Conservation (phyloP, 331 rosid genomes). For the Malus hybrid region DNA sequence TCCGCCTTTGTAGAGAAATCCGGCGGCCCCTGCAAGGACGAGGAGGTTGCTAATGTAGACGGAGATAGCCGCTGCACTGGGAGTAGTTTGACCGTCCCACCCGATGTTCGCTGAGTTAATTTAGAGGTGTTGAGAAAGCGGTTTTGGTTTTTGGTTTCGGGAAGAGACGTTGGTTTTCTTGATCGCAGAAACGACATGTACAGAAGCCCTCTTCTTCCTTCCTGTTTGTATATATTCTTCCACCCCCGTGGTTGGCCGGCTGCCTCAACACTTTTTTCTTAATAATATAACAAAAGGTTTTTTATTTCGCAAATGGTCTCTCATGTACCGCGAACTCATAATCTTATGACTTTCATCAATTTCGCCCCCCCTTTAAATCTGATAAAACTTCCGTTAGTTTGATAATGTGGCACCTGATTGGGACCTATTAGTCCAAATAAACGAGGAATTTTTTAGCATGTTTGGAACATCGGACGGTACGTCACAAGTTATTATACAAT, state of each 20-base stretch:
- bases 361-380: too few relatives aligned
- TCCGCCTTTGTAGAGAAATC: conserved; percentile 15
- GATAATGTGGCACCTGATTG: too few relatives aligned
- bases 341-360: too few relatives aligned
- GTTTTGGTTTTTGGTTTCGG: background rate
- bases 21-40: conserved; percentile 44
- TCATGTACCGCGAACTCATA: too few relatives aligned
- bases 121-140: too few relatives aligned
- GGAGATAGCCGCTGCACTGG: conserved; percentile 26
- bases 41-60: conserved; percentile 30
- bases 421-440: too few relatives aligned
- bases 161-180: background rate
- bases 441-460: too few relatives aligned
- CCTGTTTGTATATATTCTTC: background rate
- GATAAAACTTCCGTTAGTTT: too few relatives aligned
- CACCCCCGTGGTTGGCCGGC: background rate
- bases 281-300: background rate
- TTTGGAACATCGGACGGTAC: accelerated
- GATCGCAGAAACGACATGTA: background rate
- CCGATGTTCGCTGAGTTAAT: conserved; percentile 19
- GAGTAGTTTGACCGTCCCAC: conserved; percentile 29
- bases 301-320: too few relatives aligned
- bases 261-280: background rate
- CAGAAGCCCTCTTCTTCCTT: background rate
- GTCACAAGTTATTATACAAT: too few relatives aligned